A percentile compares a stretch with the other conserved stretches of the same genome.
These are phyloP conservation scores for Wickerhamomyces alni DNA, from an alignment of 805 yeast species.

Conservation along the genomic window DNA sequence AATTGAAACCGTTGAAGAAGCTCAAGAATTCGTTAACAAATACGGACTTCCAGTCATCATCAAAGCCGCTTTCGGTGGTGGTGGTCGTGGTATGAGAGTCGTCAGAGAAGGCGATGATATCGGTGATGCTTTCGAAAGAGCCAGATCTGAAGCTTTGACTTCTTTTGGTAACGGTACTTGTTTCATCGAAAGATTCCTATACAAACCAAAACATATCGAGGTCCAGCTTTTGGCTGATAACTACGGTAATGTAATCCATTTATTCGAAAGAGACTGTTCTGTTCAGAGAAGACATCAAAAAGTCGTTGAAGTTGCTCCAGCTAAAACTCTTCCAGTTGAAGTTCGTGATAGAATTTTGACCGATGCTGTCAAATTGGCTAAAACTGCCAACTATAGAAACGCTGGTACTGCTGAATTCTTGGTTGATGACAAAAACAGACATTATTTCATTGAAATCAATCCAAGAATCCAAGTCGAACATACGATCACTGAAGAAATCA, in stretches of 20 bases:
- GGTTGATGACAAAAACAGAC: conserved; percentile 90
- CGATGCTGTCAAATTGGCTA: conserved; percentile 92
- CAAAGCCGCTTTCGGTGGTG: conserved; percentile 99
- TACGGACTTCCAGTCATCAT: conserved; percentile 95
- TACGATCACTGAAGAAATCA: conserved; percentile 97
- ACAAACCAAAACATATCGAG: conserved; percentile 96
- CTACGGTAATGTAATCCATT: conserved; percentile 90
- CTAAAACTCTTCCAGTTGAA: conserved; percentile 73
- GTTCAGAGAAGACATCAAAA: conserved; percentile 99
- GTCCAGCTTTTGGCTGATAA: conserved; percentile 92
- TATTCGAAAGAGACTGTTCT: conserved; percentile 98
- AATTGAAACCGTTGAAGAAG: conserved; percentile 73
- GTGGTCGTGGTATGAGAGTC: conserved; percentile 99
- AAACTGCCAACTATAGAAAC: conserved; percentile 82
- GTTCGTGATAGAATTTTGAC: conserved; percentile 89
- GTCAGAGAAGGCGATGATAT: conserved; percentile 94
- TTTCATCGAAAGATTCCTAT: conserved; percentile 91
- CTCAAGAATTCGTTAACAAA: conserved; percentile 68
- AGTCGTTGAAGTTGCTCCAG: conserved; percentile 98
- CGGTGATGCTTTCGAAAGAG: conserved; percentile 87
- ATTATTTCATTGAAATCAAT: conserved; percentile 95
- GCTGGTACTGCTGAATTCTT: conserved; percentile 99
- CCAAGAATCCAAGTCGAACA: conserved; percentile 99
- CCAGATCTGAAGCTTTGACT: conserved; percentile 87
- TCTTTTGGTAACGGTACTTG: conserved; percentile 99